Conservation (phyloP, 2,329 filamentous ascomycete species). For the Fusarium redolens region DNA sequence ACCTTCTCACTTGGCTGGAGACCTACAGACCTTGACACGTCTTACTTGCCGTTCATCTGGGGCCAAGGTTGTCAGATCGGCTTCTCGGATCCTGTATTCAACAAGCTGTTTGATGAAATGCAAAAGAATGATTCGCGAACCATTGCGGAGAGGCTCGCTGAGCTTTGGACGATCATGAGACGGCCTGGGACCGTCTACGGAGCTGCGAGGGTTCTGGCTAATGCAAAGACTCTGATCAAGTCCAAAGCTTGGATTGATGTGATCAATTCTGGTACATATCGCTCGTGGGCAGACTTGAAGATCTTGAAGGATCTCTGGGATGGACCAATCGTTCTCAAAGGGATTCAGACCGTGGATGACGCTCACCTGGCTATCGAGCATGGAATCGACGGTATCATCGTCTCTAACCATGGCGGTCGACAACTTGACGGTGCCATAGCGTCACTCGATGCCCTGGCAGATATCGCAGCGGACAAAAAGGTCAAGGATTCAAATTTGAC, state of each 20-base stretch:
- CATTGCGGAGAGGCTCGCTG: slow-evolving; percentile 18
- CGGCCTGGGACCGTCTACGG: slow-evolving; percentile 38
- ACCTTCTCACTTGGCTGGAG: slow-evolving; percentile 77
- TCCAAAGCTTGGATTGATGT: slow-evolving; percentile 42
- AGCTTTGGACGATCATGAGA: slow-evolving; percentile 36
- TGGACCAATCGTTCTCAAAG: slow-evolving; percentile 60
- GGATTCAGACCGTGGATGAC: slow-evolving; percentile 55
- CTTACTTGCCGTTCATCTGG: slow-evolving; percentile 69
- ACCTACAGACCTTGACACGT: slow-evolving; percentile 73
- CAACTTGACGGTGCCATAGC: slow-evolving; percentile 54
- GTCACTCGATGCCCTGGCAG: slow-evolving; percentile 65
- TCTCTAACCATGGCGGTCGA: slow-evolving; percentile 58
- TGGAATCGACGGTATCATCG: slow-evolving; percentile 54
- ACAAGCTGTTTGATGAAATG: slow-evolving; percentile 29
- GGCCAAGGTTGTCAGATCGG: slow-evolving; percentile 70
- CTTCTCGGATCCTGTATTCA: slow-evolving; percentile 75
- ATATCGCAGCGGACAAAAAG: slow-evolving; percentile 65
- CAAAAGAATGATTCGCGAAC: slow-evolving; percentile 30
- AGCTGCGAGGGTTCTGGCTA: slow-evolving; percentile 32
- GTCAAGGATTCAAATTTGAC: slow-evolving; percentile 53
- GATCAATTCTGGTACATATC: slow-evolving; percentile 55
- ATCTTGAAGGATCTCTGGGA: slow-evolving; percentile 70
- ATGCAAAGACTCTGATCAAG: slow-evolving; percentile 22
- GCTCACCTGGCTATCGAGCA: slow-evolving; percentile 52
- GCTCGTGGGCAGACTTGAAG: slow-evolving; percentile 71